Evolutionary conservation across 164 flowering plant genomes (phyloP), one percentile per base, ranked within the genome.

Genomic region (Protea cynaroides): DNA sequence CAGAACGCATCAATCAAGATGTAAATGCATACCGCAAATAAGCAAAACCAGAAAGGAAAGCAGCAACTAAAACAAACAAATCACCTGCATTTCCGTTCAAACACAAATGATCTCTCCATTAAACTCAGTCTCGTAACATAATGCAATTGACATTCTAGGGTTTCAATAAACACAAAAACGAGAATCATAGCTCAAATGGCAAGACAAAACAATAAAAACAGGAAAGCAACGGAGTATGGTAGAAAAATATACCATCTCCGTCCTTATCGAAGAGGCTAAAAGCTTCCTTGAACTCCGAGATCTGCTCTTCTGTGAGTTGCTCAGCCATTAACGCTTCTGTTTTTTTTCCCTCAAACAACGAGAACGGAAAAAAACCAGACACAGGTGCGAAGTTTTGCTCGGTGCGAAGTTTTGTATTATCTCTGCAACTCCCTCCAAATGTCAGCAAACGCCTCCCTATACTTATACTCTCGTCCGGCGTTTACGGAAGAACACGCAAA

Each of bases 231-330:
- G 53, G 65, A 1, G 34, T 29, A 29, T 29, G 34, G 34, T n/a
- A 29, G 5, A 2, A 5, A 65, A 22, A 50, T 58, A 18, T 66
- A 76, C 79, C 79, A 59, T 76, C 79, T 24, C 79, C 79, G 22
- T 76, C 79, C 66, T 76, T 76, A 66, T 76, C 79, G 15, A 76
- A 76, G 21, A 76, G 76, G 64, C 79, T 76, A 54, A 76, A 76
- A 36, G 79, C 79, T 50, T 76, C 79, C 76, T 76, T 76, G 70
- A 76, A 76, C 71, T 76, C 79, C 23, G 76, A 69, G 71, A 76
- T 76, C 76, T 76, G 79, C 40, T 76, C 79, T 62, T 76, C 79
- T 6, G 79, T 76, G 4, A 76, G 68, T 46, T 74, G 79, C 52
- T 76, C 79, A 17, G 79, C 79, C 79, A 76, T 51, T 29, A 29